Base-by-base conservation (phyloP, 2,329 filamentous ascomycete species). In the Dothideomycetes sp. region DNA sequence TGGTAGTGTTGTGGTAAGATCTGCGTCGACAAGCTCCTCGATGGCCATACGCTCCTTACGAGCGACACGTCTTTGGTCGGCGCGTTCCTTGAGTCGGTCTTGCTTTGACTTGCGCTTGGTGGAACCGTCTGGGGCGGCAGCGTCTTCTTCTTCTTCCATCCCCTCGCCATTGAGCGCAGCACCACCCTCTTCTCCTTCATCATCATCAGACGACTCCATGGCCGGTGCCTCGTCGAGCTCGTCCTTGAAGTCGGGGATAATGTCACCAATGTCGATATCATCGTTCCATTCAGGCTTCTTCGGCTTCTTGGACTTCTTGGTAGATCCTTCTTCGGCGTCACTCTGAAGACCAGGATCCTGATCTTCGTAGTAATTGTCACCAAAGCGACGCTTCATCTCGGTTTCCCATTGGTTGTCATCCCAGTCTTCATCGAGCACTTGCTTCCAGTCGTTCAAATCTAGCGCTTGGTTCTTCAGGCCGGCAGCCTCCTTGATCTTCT, bases 221-320 rank as follows among this genome's bases (percentile, higher is more conserved):
- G 65, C 64, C 45, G 82, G 63, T 7, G 32, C 32, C 19, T 58
- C 54, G 33, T 57, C 44, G 12, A 71, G 65, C 5, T 76, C 75
- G 18, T 85, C 83, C 15, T 84, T 77, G 56, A 93, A 94, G 46
- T 94, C 85, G 1, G 86, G 87, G 19, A 94, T 68, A 36, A 95
- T 72, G 59, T 94, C 89, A 46, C 83, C 86, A 65, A 98, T 96
- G 57, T 96, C 88, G 53, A 98, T 95, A 58, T 98, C 91, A 55
- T 96, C 87, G 53, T 95, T 85, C 82, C 89, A 98, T 47, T 78
- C 84, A 8, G 85, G 86, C 65, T 94, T 94, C 70, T 84, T 86
- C 48, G 71, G 71, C 55, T 73, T 80, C 50, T 76, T 78, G 56
- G 75, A 78, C 58, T 76, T 78, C 40, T 57, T 61, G 16, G 47